phyloP scores from a whole-genome alignment of 805 yeast species.

The Nakazawaea holstii region DNA sequence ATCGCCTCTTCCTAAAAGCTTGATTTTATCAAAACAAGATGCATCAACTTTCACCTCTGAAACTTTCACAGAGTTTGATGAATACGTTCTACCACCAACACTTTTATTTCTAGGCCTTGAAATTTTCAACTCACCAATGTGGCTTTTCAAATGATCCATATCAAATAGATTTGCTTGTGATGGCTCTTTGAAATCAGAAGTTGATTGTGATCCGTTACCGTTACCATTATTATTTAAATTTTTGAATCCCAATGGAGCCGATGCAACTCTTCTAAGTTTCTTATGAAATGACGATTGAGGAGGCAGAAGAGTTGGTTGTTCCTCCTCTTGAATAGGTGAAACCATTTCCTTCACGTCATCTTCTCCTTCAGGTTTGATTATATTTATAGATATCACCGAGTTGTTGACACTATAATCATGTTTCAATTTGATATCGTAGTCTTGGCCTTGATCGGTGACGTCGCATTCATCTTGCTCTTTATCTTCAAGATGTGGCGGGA shows the following conservation, averaged over 20 bases:
- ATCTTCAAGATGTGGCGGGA: constrained; percentile 41
- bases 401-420: constrained; percentile 27
- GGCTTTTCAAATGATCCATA: constrained; percentile 20
- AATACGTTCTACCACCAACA: constrained; percentile 53
- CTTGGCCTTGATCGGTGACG: constrained; percentile 16
- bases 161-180: background rate
- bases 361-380: constrained; percentile 4
- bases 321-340: constrained; percentile 8
- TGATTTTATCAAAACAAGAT: constrained; percentile 80
- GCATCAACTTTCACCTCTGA: constrained; percentile 81
- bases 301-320: background rate
- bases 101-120: constrained; percentile 40
- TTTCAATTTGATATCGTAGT: constrained; percentile 19
- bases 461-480: constrained; percentile 19
- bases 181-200: background rate
- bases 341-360: background rate
- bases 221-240: constrained; percentile 20
- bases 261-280: constrained; percentile 68
- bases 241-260: constrained; percentile 68
- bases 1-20: constrained; percentile 93
- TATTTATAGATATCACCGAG: constrained; percentile 17
- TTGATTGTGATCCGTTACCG: constrained; percentile 9
- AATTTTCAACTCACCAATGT: constrained; percentile 31
- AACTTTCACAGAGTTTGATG: constrained; percentile 68
- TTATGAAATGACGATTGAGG: constrained; percentile 27